These are phyloP conservation scores for Anthoceros angustus DNA, from an alignment of 225 moss, liverwort and hornwort genomes.

Conservation along the genomic window DNA sequence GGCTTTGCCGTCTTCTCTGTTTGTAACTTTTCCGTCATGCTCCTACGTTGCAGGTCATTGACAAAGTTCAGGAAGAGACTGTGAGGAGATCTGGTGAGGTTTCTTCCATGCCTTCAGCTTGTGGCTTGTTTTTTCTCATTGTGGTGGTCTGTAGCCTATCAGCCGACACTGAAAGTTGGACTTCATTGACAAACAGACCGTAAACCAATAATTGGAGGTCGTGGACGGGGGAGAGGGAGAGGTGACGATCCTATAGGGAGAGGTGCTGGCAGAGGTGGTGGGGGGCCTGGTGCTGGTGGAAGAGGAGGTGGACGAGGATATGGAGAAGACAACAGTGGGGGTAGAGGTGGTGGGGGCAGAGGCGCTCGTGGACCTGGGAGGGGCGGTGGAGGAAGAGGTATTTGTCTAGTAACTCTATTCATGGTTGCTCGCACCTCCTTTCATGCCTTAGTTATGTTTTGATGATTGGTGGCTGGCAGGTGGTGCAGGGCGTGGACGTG, in stretches of 20 bases:
- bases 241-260: no score
- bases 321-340: conserved; percentile 55
- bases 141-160: background rate
- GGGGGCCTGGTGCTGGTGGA: conserved; percentile 38
- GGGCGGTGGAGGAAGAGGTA: no score
- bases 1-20: background rate
- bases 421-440: no score
- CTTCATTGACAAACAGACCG: conserved; percentile 28
- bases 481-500: no score
- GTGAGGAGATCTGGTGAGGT: conserved; percentile 66
- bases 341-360: conserved; percentile 36
- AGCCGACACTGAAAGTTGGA: background rate
- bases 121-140: background rate
- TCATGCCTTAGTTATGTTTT: no score
- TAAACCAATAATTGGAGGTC: conserved; percentile 44
- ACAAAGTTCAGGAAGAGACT: conserved; percentile 88
- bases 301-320: conserved; percentile 49
- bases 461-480: no score
- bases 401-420: no score
- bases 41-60: conserved; percentile 49
- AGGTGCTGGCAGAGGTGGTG: conserved; percentile 31
- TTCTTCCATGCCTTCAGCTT: background rate
- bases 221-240: conserved; percentile 68
- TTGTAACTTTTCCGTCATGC: background rate
- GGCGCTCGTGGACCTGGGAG: no score